Percentiles rank a stretch among this genome's conserved stretches.
phyloP scores from a whole-genome alignment of 805 yeast genomes.

The Candida palmyrensis region DNA sequence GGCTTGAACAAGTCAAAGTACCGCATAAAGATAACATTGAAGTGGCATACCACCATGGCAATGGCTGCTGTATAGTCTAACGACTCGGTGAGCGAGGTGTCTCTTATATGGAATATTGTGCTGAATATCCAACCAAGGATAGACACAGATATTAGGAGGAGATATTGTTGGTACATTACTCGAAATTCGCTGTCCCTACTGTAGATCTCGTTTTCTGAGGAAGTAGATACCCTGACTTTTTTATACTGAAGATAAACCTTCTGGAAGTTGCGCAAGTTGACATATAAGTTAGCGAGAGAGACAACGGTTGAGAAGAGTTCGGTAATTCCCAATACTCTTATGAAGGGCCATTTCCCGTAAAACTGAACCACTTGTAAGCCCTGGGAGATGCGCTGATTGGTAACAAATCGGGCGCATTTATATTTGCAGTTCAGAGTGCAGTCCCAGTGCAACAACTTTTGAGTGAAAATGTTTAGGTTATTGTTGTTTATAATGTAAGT shows the following conservation, averaged over 20 bases:
- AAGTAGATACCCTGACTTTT: slow-evolving; percentile 12
- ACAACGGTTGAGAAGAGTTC: slow-evolving; percentile 32
- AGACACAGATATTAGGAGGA: slow-evolving; percentile 20
- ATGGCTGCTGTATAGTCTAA: slow-evolving; percentile 41
- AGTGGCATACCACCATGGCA: slow-evolving; percentile 29
- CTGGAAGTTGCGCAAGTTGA: slow-evolving; percentile 23
- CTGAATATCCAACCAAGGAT: slow-evolving; percentile 35
- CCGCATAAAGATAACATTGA: slow-evolving; percentile 29
- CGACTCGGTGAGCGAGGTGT: slow-evolving; percentile 31
- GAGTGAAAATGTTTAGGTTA: no score
- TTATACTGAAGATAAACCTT: slow-evolving; percentile 23
- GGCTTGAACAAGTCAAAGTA: slow-evolving; percentile 22
- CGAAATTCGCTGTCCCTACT: slow-evolving; percentile 6
- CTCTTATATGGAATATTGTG: slow-evolving; percentile 34
- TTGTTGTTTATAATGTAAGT: no score
- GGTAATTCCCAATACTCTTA: slow-evolving; percentile 29
- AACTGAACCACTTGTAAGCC: slow-evolving; percentile 32
- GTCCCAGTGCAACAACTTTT: slow-evolving; percentile 24
- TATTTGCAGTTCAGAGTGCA: slow-evolving; percentile 34
- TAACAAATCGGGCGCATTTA: slow-evolving; percentile 33
- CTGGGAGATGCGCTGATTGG: slow-evolving; percentile 13
- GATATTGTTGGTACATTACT: slow-evolving; percentile 26
- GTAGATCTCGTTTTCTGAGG: slow-evolving; percentile 9
- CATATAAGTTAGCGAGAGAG: slow-evolving; percentile 31
- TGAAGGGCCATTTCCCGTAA: slow-evolving; percentile 41